Percentiles rank a stretch among this genome's conserved stretches.
Conservation (phyloP, 169 alveolate genomes). For the Condylostoma magnum region DNA sequence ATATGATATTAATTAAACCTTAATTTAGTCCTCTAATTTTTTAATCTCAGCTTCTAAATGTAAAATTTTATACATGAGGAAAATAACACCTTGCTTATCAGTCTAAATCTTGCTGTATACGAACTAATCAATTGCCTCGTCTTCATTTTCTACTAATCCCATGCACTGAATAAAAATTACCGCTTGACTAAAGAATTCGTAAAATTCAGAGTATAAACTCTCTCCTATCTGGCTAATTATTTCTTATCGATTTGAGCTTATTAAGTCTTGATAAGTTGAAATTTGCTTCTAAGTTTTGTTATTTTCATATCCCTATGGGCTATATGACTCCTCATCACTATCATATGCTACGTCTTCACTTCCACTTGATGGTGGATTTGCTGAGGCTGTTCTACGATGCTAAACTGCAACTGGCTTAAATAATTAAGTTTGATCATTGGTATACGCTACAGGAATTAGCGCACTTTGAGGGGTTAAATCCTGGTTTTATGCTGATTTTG, state of each 20-base stretch:
- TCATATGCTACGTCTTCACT: not conserved
- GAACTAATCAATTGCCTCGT: not conserved
- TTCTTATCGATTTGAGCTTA: not conserved
- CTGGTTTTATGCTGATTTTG: too few species aligned
- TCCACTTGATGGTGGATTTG: not conserved
- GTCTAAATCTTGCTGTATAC: not conserved
- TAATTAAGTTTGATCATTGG: too few species aligned
- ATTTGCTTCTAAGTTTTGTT: not conserved
- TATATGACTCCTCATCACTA: not conserved
- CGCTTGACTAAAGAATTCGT: not conserved
- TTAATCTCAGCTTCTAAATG: conserved; percentile 13
- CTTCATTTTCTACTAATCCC: conserved; percentile 8
- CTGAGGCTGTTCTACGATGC: not conserved
- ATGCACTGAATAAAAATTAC: not conserved
- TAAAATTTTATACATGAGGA: conserved; percentile 4
- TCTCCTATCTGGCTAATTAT: not conserved
- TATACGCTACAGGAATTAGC: too few species aligned
- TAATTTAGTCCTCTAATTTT: not conserved
- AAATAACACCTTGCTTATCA: not conserved
- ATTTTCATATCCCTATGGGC: not conserved
- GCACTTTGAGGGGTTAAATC: too few species aligned
- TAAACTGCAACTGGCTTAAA: too few species aligned
- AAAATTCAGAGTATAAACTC: not conserved
- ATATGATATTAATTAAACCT: not conserved
- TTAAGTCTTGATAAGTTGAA: not conserved